phyloP scores from a whole-genome alignment of 805 yeast genomes.

The Candida chilensis region DNA sequence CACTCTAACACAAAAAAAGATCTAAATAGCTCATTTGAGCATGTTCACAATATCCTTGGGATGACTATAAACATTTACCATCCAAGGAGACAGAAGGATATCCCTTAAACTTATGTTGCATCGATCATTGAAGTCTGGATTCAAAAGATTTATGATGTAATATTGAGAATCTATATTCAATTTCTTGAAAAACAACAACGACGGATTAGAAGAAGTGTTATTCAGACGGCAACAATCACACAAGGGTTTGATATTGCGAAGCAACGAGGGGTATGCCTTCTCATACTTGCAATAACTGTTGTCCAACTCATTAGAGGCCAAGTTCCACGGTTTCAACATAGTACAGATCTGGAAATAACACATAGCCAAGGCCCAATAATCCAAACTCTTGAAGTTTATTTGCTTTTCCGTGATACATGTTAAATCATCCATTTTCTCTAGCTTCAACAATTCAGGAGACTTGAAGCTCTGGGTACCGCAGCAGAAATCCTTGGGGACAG shows the following conservation, averaged over 20 bases:
- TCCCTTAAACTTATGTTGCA: not conserved
- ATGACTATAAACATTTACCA: not conserved
- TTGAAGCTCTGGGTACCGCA: slow-evolving; percentile 47
- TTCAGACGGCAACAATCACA: too few relatives aligned
- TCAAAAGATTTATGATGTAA: not conserved
- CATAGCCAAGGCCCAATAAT: slow-evolving; percentile 45
- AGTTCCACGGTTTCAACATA: slow-evolving; percentile 39
- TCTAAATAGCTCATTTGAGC: not conserved
- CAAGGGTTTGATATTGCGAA: too few relatives aligned
- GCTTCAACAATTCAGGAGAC: slow-evolving; percentile 38
- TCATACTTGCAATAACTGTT: too few relatives aligned
- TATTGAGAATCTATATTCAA: not conserved
- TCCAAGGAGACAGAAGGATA: not conserved
- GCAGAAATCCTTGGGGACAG: slow-evolving; percentile 10
- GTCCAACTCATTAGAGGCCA: too few relatives aligned
- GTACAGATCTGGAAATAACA: slow-evolving; percentile 34
- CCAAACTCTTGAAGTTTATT: slow-evolving; percentile 24
- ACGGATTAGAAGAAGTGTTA: too few relatives aligned
- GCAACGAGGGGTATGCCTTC: too few relatives aligned
- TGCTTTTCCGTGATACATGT: not conserved
- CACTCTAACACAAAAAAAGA: not conserved
- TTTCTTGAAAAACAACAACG: too few relatives aligned
- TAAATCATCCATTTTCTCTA: slow-evolving; percentile 7
- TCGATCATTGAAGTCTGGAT: not conserved
- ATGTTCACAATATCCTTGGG: not conserved